These are phyloP conservation scores for Annona cherimola DNA, from an alignment of 164 flowering plant genomes.

Conservation along the genomic window DNA sequence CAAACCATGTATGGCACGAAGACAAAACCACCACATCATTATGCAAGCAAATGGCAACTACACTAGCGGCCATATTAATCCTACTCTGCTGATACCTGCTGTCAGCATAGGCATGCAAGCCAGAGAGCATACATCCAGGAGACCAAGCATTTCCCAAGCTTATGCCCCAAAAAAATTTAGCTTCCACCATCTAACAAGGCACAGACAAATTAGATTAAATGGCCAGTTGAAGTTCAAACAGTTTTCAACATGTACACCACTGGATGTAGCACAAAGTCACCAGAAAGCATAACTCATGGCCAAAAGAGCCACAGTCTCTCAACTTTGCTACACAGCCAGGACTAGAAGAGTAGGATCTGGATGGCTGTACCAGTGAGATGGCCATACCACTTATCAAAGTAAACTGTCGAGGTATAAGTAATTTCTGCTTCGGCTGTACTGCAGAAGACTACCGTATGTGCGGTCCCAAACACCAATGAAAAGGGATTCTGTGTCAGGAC, in stretches of 20 bases:
- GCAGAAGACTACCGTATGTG: slow-evolving; percentile 85
- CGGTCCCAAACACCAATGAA: slow-evolving; percentile 95
- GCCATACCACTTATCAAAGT: slow-evolving; percentile 16
- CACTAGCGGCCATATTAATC: background rate
- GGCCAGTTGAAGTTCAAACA: background rate
- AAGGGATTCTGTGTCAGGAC: slow-evolving; percentile 89
- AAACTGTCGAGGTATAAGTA: slow-evolving; percentile 57
- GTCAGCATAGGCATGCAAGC: background rate
- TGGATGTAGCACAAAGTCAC: background rate
- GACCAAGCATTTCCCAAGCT: background rate
- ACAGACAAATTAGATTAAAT: too few species aligned
- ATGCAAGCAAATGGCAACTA: too few species aligned
- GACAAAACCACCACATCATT: background rate
- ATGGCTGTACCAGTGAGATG: background rate
- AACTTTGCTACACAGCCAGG: background rate
- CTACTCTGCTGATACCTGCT: background rate
- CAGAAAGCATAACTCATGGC: background rate
- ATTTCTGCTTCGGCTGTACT: slow-evolving; percentile 49
- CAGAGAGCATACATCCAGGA: background rate
- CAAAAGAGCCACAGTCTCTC: background rate
- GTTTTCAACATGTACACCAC: background rate
- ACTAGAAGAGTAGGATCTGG: background rate
- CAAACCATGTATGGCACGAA: background rate
- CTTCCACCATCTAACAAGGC: too few species aligned
- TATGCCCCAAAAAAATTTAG: too few species aligned